Percentiles rank a stretch among this genome's conserved stretches.
These are phyloP conservation scores for Aureobasidium sp. DNA, from an alignment of 2,329 filamentous ascomycete genomes.

Conservation along the genomic window DNA sequence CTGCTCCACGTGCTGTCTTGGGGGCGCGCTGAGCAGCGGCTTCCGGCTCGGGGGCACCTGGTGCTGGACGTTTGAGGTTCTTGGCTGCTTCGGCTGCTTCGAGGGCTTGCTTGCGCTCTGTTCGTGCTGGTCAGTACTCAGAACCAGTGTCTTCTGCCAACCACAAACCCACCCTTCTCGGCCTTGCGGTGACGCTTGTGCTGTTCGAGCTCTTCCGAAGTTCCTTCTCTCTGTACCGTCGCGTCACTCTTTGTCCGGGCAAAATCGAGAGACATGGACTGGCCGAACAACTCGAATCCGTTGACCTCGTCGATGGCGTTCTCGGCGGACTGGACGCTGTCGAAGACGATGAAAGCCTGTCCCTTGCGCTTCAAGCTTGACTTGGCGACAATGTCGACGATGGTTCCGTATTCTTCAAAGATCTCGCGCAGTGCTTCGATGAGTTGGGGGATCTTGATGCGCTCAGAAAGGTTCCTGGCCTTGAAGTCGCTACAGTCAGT, in stretches of 20 bases:
- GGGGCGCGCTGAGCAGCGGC: conserved; percentile 33
- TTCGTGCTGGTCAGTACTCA: neutral
- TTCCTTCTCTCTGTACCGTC: conserved; percentile 66
- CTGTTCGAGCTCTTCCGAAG: conserved; percentile 69
- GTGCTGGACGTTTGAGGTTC: conserved; percentile 56
- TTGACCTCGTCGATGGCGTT: conserved; percentile 81
- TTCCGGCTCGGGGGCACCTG: conserved; percentile 36
- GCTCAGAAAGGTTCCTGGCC: conserved; percentile 82
- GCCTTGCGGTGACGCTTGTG: conserved; percentile 79
- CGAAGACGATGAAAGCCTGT: conserved; percentile 91
- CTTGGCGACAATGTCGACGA: conserved; percentile 80
- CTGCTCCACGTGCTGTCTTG: conserved; percentile 61
- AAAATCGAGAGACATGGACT: conserved; percentile 76
- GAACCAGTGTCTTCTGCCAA: conserved; percentile 21
- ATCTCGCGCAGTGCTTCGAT: conserved; percentile 64
- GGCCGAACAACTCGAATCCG: conserved; percentile 86
- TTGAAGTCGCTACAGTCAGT: conserved; percentile 22
- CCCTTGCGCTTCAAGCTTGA: conserved; percentile 86
- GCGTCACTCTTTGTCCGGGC: conserved; percentile 82
- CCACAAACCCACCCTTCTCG: conserved; percentile 64
- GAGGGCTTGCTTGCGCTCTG: conserved; percentile 70
- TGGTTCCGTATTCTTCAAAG: conserved; percentile 80
- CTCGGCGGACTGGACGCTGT: conserved; percentile 66
- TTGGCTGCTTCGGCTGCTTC: conserved; percentile 72
- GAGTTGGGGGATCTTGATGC: conserved; percentile 71